Percentiles rank a stretch among this genome's conserved stretches.
phyloP scores from a whole-genome alignment of 164 flowering plant genomes.

The Annona squamosa region DNA sequence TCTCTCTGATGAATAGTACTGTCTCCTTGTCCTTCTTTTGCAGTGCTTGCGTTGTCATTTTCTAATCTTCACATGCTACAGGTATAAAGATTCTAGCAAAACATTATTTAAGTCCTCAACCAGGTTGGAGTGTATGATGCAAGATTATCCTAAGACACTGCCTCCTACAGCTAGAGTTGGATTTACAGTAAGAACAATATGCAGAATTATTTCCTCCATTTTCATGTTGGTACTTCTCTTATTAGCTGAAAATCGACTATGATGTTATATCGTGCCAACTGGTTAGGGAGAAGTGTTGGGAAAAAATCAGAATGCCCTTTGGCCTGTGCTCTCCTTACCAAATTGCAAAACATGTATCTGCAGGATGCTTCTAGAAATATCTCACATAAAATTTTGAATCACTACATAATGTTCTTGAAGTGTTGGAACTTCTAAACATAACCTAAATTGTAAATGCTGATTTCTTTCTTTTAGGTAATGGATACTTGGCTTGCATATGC shows the following conservation, averaged over 20 bases:
- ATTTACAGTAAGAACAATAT: slow-evolving; percentile 61
- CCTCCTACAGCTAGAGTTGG: slow-evolving; percentile 94
- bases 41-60: not conserved
- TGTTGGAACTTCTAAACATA: not conserved
- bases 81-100: slow-evolving; percentile 86
- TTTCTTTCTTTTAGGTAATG: slow-evolving; percentile 50
- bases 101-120: slow-evolving; percentile 94
- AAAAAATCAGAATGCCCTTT: not conserved
- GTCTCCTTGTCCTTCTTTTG: not conserved
- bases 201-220: not conserved
- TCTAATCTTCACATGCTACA: slow-evolving; percentile 17
- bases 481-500: slow-evolving; percentile 99
- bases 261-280: not conserved
- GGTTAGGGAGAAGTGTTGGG: not conserved
- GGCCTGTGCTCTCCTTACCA: not conserved
- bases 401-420: not conserved
- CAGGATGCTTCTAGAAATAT: not conserved
- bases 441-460: not conserved
- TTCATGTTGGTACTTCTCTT: not conserved
- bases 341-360: not conserved
- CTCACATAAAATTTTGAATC: not conserved
- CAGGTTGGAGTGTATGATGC: slow-evolving; percentile 99
- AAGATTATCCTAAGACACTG: slow-evolving; percentile 94
- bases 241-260: not conserved
- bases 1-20: not conserved